phyloP scores from a whole-genome alignment of 2,329 filamentous ascomycete species.

The Sarocladiaceae sp. region DNA sequence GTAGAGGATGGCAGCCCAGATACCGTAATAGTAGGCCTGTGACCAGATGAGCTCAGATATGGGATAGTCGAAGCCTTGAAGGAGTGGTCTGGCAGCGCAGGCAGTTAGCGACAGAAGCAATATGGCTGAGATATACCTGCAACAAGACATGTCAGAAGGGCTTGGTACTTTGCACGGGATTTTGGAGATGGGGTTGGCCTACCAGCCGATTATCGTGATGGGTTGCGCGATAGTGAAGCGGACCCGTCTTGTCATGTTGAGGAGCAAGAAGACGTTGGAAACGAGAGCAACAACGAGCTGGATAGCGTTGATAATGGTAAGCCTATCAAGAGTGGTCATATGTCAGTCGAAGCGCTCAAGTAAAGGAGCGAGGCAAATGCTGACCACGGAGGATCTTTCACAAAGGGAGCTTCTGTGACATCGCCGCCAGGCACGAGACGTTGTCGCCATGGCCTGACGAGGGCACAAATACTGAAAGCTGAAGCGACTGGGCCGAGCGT shows the following conservation, averaged over 20 bases:
- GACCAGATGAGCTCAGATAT: conserved; percentile 56
- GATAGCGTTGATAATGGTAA: conserved; percentile 67
- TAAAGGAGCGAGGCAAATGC: not conserved
- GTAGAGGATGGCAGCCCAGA: conserved; percentile 75
- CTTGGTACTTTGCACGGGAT: not conserved
- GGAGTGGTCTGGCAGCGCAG: conserved; percentile 56
- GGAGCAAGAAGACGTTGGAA: conserved; percentile 74
- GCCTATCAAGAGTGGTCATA: conserved; percentile 36
- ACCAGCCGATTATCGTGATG: conserved; percentile 77
- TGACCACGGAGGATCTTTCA: conserved; percentile 66
- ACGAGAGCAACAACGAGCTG: conserved; percentile 70
- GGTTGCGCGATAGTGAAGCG: conserved; percentile 79
- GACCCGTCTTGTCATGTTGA: conserved; percentile 78
- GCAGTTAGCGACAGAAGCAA: conserved; percentile 60
- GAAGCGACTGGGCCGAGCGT: conserved; percentile 83
- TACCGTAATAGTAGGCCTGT: conserved; percentile 81
- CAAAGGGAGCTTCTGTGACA: conserved; percentile 42
- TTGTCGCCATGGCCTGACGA: conserved; percentile 75
- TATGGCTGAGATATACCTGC: conserved; percentile 51
- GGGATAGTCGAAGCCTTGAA: conserved; percentile 21
- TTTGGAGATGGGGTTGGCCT: conserved; percentile 47
- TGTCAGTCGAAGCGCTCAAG: not conserved
- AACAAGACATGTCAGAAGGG: not conserved
- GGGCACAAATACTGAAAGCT: conserved; percentile 77
- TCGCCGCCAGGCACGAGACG: conserved; percentile 40